These are phyloP conservation scores for Trichoderma sp. DNA, from an alignment of 2,329 filamentous ascomycete species.

Conservation along the genomic window DNA sequence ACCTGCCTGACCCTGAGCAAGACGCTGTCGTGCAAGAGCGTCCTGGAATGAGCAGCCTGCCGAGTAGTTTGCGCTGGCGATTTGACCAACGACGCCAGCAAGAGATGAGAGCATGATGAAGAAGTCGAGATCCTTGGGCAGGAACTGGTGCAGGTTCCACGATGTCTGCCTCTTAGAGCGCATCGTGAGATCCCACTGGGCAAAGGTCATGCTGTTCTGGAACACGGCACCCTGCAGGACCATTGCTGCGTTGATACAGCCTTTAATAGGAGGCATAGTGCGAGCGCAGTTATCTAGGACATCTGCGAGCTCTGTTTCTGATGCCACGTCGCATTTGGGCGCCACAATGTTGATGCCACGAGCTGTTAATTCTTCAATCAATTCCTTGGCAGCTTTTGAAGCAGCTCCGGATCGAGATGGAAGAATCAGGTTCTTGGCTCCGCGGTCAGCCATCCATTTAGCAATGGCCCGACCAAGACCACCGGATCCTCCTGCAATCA, in stretches of 20 bases:
- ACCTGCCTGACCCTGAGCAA: not conserved
- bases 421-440: too few relatives aligned
- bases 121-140: constrained; percentile 34
- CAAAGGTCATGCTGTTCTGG: constrained; percentile 28
- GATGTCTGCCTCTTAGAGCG: constrained; percentile 36
- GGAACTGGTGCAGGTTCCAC: constrained; percentile 30
- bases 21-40: constrained; percentile 24
- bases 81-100: constrained; percentile 34
- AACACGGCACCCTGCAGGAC: constrained; percentile 34
- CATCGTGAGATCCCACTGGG: constrained; percentile 27
- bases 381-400: too few relatives aligned
- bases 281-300: constrained; percentile 19
- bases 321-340: constrained; percentile 23
- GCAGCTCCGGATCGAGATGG: too few relatives aligned
- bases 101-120: constrained; percentile 39
- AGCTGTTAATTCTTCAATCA: too few relatives aligned
- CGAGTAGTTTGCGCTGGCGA: constrained; percentile 41
- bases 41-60: constrained; percentile 35
- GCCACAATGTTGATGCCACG: too few relatives aligned
- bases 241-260: constrained; percentile 33
- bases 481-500: too few relatives aligned
- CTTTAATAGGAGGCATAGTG: constrained; percentile 26
- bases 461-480: too few relatives aligned
- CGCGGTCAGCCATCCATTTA: too few relatives aligned
- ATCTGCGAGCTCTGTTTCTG: constrained; percentile 1